Percentiles rank a stretch among this genome's conserved stretches.
phyloP scores from a whole-genome alignment of 352 stramenopile species.

The Globisporangium splendens region DNA sequence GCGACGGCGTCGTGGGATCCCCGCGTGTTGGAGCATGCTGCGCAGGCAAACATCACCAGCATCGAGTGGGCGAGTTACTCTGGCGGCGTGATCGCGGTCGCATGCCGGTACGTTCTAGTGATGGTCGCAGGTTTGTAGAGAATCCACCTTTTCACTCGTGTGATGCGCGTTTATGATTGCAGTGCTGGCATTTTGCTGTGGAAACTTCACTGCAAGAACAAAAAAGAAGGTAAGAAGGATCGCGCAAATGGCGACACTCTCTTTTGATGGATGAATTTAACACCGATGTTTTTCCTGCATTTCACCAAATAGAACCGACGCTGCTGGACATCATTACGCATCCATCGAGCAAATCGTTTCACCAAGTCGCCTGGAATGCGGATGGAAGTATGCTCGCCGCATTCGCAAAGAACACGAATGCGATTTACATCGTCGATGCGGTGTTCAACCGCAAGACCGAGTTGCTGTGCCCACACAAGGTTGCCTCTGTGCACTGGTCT shows the following conservation, averaged over 20 bases:
- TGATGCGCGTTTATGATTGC: background rate
- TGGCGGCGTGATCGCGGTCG: constrained; percentile 56
- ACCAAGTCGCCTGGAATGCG: constrained; percentile 63
- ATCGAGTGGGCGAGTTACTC: constrained; percentile 66
- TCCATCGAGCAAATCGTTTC: constrained; percentile 41
- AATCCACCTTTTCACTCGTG: background rate
- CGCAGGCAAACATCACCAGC: constrained; percentile 50
- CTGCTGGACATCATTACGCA: constrained; percentile 61
- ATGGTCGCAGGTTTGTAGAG: no score
- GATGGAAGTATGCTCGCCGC: constrained; percentile 67
- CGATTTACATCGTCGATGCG: constrained; percentile 57
- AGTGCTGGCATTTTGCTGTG: constrained; percentile 65
- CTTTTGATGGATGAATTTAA: background rate
- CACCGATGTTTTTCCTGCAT: background rate
- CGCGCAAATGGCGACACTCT: background rate
- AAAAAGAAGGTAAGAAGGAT: constrained; percentile 19
- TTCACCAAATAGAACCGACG: constrained; percentile 20
- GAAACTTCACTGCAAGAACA: constrained; percentile 48
- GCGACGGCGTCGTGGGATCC: constrained; percentile 50
- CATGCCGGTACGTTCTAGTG: constrained; percentile 34
- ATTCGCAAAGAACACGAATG: constrained; percentile 38
- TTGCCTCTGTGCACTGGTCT: constrained; percentile 63
- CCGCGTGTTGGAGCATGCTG: constrained; percentile 56
- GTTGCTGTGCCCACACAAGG: constrained; percentile 50
- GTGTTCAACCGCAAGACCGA: constrained; percentile 54